A percentile compares a stretch with the other conserved stretches of the same genome.
These are phyloP conservation scores for Rhizomucor pusillus DNA, from an alignment of 371 early-diverging fungal species.

Conservation along the genomic window DNA sequence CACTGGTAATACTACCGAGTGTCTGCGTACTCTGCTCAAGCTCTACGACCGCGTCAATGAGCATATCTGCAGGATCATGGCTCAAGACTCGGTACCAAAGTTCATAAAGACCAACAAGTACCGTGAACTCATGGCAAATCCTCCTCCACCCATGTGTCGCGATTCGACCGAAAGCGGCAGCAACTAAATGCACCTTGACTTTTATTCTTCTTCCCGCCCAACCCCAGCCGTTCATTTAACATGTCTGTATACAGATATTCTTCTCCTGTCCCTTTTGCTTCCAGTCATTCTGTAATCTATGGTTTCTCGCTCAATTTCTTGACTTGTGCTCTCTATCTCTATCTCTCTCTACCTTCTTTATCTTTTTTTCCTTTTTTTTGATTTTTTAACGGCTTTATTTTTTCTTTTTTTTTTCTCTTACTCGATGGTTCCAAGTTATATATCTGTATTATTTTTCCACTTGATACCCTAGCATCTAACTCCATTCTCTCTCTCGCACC, in stretches of 20 bases:
- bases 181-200: neutral
- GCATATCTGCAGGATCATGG: conserved; percentile 72
- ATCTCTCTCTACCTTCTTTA: conserved; percentile 8
- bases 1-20: conserved; percentile 27
- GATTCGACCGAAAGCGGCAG: conserved; percentile 5
- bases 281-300: conserved; percentile 4
- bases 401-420: neutral
- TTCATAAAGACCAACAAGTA: conserved; percentile 71
- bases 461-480: neutral
- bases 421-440: neutral
- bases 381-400: neutral
- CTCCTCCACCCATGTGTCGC: conserved; percentile 7
- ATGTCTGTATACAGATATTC: too few relatives aligned
- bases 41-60: conserved; percentile 66
- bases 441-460: neutral
- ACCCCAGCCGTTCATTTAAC: neutral
- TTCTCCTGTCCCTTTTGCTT: neutral
- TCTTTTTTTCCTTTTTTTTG: neutral
- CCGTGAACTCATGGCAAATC: conserved; percentile 12
- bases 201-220: neutral
- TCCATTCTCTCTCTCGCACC: too few relatives aligned
- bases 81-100: conserved; percentile 76
- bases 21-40: conserved; percentile 37
- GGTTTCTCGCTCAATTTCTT: too few relatives aligned
- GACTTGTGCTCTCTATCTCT: too few relatives aligned